A percentile compares a stretch with the other conserved stretches of the same genome.
Conservation (phyloP, 371 early-diverging fungal species). For the Rhizopus arrhizus region DNA sequence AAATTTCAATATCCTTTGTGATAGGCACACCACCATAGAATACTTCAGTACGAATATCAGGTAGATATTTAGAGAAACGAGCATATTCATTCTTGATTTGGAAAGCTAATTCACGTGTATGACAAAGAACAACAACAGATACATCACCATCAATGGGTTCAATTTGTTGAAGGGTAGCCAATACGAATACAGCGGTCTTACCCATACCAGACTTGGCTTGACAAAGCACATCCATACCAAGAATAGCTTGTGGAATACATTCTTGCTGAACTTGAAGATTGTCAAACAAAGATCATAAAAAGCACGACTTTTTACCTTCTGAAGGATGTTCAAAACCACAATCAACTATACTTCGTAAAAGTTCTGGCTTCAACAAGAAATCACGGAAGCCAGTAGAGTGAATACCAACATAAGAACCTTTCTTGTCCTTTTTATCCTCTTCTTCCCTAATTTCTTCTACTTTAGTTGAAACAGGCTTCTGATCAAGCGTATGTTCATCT, state of each 20-base stretch:
- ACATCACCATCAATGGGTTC: slow-evolving; percentile 82
- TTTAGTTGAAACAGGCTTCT: slow-evolving; percentile 37
- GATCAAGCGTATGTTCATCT: slow-evolving; percentile 67
- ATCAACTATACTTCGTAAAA: slow-evolving; percentile 93
- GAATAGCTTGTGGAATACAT: slow-evolving; percentile 96
- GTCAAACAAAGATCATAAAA: too few species aligned
- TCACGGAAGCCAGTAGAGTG: slow-evolving; percentile 98
- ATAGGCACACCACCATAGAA: slow-evolving; percentile 90
- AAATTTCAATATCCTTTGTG: slow-evolving; percentile 77
- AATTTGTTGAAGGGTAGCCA: slow-evolving; percentile 95
- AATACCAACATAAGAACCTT: slow-evolving; percentile 96
- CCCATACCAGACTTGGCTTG: slow-evolving; percentile 99
- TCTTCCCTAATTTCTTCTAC: slow-evolving; percentile 40
- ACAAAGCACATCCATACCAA: slow-evolving; percentile 96
- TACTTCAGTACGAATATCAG: slow-evolving; percentile 91
- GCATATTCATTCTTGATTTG: slow-evolving; percentile 96
- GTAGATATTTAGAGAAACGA: slow-evolving; percentile 94
- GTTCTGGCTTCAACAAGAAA: slow-evolving; percentile 94
- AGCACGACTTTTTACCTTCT: slow-evolving; percentile 69
- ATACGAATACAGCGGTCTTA: slow-evolving; percentile 98
- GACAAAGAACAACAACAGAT: slow-evolving; percentile 92
- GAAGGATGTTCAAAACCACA: slow-evolving; percentile 99
- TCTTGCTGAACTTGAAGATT: slow-evolving; percentile 89
- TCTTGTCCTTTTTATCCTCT: slow-evolving; percentile 80
- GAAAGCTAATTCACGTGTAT: slow-evolving; percentile 97